Base-by-base conservation (phyloP, 208 protist genomes). In the Trypanosoma congolense region DNA sequence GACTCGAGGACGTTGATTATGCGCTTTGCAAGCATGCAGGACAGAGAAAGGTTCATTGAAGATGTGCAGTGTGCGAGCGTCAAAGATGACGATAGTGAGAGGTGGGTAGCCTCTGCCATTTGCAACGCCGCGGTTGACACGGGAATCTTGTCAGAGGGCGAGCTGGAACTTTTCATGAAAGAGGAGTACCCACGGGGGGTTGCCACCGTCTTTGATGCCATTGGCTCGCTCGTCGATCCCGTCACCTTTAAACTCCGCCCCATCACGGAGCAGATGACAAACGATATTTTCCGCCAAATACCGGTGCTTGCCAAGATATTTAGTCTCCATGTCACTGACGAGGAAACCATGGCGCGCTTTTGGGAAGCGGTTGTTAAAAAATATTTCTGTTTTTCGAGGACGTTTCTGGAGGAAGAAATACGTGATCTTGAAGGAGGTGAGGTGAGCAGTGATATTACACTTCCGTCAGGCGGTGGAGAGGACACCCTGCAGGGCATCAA, bases 361-460 rank as follows among this genome's bases (percentile, higher is more conserved):
- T 93, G 87, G 83, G 77, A 90, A 56, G 80, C 77, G 16, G 80
- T 90, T 4, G 82, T 88, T 43, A 77, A 76, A 43, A 87, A 87
- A 61, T 87, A 90, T 64, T 90, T 90, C 54, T 93, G 80, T 73
- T 90, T 90, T 40, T 75, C 86, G 2, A 70, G 80, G 24, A 90
- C 87, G 3, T 90, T 90, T 56, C 62, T 90, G 6, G 82, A 90
- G 56, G 79, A 88, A 30, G 80, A 90, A 30, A 61, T 87, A 40
- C 73, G 68, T 38, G 61, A 75, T 21, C 41, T 85, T 12, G 56
- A 56, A 16, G 33, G 0, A 16, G 33, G 12, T 16, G 33, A 12
- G 33, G 6, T 6, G 6, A 38, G 33, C 12, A 12, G 33, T 38
- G 33, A 6, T 6, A 38, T 12, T 38, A 12, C 6, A 38, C 33